Conservation (phyloP, 441 rosid species). For the Bocquillonia castaneifolia region DNA sequence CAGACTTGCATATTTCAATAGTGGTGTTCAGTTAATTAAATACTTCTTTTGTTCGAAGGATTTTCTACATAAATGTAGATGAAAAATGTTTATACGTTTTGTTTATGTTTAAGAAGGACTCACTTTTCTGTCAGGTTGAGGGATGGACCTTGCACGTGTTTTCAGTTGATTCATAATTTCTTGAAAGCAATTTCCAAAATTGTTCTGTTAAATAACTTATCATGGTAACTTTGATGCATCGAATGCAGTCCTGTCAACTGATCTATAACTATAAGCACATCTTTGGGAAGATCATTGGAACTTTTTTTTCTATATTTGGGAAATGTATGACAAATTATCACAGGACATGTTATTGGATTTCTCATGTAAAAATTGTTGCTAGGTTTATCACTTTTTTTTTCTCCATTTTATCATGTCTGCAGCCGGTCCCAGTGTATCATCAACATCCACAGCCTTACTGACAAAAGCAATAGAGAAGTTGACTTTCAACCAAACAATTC, state of each 20-base stretch:
- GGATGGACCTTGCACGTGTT: no score
- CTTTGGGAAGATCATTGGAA: not conserved
- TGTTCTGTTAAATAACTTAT: not conserved
- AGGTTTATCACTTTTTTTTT: slow-evolving; percentile 1
- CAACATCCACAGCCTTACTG: slow-evolving; percentile 43
- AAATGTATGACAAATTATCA: not conserved
- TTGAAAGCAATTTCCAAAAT: not conserved
- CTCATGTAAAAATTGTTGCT: not conserved
- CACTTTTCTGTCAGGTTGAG: not conserved
- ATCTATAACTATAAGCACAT: no score
- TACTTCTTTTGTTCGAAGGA: no score
- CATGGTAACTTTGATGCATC: not conserved
- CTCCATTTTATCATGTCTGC: slow-evolving; percentile 26
- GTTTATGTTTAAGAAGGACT: not conserved
- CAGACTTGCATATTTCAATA: no score
- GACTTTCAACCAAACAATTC: slow-evolving; percentile 37
- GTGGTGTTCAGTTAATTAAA: slow-evolving; percentile 39
- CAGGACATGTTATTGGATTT: not conserved
- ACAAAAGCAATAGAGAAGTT: slow-evolving; percentile 28
- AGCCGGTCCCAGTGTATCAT: slow-evolving; percentile 98
- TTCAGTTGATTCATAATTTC: not conserved
- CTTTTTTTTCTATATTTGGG: not conserved
- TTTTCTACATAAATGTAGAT: not conserved
- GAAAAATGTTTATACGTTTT: not conserved
- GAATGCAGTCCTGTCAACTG: no score